Percentiles rank a stretch among this genome's conserved stretches.
These are phyloP conservation scores for Aquilaria yunnanensis DNA, from an alignment of 345 rosid species.

Conservation along the genomic window DNA sequence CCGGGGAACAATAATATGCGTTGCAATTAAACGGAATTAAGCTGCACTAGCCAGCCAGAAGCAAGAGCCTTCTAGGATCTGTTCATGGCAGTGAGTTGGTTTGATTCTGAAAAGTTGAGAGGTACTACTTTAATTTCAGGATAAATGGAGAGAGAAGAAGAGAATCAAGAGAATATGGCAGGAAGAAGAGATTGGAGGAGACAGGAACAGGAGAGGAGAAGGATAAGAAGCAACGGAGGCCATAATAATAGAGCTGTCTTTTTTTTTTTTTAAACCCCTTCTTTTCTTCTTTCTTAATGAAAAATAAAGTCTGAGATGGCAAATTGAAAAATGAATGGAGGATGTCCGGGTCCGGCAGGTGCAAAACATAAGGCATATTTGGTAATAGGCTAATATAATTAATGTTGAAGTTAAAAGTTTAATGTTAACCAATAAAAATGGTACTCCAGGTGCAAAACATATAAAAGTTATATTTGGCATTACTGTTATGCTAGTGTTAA, in stretches of 20 bases:
- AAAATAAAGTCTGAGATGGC: too few species aligned
- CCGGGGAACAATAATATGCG: not conserved
- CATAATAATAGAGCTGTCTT: slow-evolving; percentile 33
- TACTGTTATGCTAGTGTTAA: not conserved
- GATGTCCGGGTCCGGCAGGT: too few species aligned
- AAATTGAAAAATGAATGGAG: too few species aligned
- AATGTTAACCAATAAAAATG: too few species aligned
- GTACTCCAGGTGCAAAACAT: too few species aligned
- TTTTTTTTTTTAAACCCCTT: not conserved
- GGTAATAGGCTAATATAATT: too few species aligned
- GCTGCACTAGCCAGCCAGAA: not conserved
- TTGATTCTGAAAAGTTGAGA: not conserved
- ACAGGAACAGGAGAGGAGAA: slow-evolving; percentile 20
- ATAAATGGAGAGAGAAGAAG: slow-evolving; percentile 8
- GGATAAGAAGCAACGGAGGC: slow-evolving; percentile 41
- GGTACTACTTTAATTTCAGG: not conserved
- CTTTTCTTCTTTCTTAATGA: too few species aligned
- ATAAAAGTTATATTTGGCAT: not conserved
- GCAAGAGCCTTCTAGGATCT: not conserved
- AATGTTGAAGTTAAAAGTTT: too few species aligned
- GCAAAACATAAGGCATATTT: too few species aligned
- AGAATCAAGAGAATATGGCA: slow-evolving; percentile 7
- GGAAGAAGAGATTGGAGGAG: slow-evolving; percentile 3
- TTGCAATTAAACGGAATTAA: not conserved
- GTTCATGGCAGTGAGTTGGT: slow-evolving; percentile 10